A percentile compares a stretch with the other conserved stretches of the same genome.
Conservation (phyloP, 768 basidiomycete genomes). For the Panaeolus papilionaceus region DNA sequence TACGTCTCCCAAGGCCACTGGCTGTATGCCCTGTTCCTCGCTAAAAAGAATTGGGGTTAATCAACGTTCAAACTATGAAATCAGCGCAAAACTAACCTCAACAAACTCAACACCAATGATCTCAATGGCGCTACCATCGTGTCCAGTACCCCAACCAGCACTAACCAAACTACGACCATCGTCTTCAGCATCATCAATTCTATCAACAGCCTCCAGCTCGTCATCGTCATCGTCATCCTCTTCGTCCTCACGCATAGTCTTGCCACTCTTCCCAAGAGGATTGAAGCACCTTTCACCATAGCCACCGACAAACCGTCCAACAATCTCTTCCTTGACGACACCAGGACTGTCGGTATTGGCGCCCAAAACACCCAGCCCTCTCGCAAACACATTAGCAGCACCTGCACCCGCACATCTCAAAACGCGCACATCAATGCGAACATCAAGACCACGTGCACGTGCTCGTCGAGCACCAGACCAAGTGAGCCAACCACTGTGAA, state of each 20-base stretch:
- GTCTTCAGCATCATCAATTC: conserved; percentile 47
- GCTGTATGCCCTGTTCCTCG: conserved; percentile 54
- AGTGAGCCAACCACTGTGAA: conserved; percentile 67
- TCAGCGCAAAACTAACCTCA: conserved; percentile 50
- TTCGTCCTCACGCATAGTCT: conserved; percentile 27
- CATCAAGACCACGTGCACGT: conserved; percentile 43
- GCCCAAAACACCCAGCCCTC: conserved; percentile 21
- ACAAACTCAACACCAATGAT: conserved; percentile 68
- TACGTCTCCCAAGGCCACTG: conserved; percentile 61
- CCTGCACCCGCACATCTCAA: conserved; percentile 43
- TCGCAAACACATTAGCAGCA: conserved; percentile 34
- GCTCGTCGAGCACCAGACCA: conserved; percentile 51
- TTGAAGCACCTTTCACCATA: conserved; percentile 47
- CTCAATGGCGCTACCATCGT: conserved; percentile 80
- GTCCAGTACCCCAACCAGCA: conserved; percentile 79
- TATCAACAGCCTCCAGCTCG: conserved; percentile 37
- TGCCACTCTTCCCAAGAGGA: conserved; percentile 31
- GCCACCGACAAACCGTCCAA: conserved; percentile 55
- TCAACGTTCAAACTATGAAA: conserved; percentile 1
- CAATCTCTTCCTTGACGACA: conserved; percentile 46
- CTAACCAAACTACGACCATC: conserved; percentile 69
- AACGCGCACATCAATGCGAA: conserved; percentile 47
- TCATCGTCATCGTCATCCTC: conserved; percentile 31
- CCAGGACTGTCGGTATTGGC: conserved; percentile 24
- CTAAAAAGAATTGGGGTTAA: conserved; percentile 37